Base-by-base conservation (phyloP, 768 basidiomycete species). In the Termitomyces bulborhizus region DNA sequence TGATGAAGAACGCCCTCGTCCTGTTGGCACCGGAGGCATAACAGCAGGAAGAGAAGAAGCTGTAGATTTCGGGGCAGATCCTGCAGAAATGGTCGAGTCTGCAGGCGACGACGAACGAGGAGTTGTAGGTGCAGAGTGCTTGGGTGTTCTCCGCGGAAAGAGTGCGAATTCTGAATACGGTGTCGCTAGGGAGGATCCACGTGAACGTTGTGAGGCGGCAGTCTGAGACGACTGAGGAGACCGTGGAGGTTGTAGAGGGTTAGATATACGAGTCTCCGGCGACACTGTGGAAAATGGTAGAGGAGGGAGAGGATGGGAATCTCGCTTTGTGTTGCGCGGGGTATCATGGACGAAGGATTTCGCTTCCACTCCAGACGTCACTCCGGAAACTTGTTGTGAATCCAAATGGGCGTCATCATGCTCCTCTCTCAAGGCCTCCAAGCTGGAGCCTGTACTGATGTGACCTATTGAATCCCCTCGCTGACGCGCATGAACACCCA, bases 231-330 rank as follows among this genome's bases (percentile, higher is more conserved):
- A 63, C n/a, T 74, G 71, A 37, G 86, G 84, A 37, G 84, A 83
- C 26, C 76, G 71, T 11, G 79, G 77, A 5, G 58, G 58, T 44
- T 52, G 57, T 36, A 42, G 27, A 12, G 58, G 55, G 1, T 48
- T 63, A 39, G 57, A 53, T 15, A 57, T 65, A 32, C 73, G 71
- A 36, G 69, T 71, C 36, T 63, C 69, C 24, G 65, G 65, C 13
- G 65, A 60, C 44, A 62, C 55, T 9, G 65, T 61, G 46, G 77
- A 79, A 4, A 80, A 76, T 40, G 85, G 86, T 46, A 87, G 66
- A 43, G 85, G 85, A 16, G 86, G 88, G 12, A 88, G 71, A 18
- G 85, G 88, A 54, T 81, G 87, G 8, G 81, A 82, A 41, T 84
- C 82, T 61, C 71, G 72, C 60, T 73, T 78, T 32, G 63, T 53